phyloP scores from a whole-genome alignment of 2,329 filamentous ascomycete species.

The Paramyrothecium roridum region DNA sequence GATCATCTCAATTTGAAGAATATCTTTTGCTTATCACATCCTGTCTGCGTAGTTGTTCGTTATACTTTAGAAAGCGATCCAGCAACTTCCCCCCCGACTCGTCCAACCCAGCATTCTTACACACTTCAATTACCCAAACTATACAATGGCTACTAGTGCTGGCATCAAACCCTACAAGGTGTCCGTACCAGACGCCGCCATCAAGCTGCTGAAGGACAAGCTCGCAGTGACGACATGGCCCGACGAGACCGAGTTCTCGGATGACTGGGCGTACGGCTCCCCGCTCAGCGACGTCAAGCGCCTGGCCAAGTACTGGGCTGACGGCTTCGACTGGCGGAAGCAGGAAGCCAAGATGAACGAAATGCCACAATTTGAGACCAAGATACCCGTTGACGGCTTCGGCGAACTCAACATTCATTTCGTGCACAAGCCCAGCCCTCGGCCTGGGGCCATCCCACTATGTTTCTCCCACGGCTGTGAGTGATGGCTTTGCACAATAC shows the following conservation, averaged over 20 bases:
- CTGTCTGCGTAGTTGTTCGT: too few relatives aligned
- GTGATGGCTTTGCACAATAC: conserved; percentile 5
- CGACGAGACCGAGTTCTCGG: conserved; percentile 24
- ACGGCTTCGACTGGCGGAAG: conserved; percentile 60
- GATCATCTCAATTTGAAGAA: too few relatives aligned
- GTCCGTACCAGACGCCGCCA: conserved; percentile 23
- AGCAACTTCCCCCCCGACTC: too few relatives aligned
- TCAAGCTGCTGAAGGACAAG: conserved; percentile 26
- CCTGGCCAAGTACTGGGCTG: conserved; percentile 30
- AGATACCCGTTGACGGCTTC: conserved; percentile 54
- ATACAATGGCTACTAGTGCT: conserved; percentile 9
- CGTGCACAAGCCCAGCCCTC: conserved; percentile 52
- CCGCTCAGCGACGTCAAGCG: conserved; percentile 28
- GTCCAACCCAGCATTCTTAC: too few relatives aligned
- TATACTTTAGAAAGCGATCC: too few relatives aligned
- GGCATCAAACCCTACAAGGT: conserved; percentile 30
- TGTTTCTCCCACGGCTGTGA: conserved; percentile 65
- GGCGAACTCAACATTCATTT: conserved; percentile 61
- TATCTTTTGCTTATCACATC: too few relatives aligned
- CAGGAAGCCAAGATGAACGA: conserved; percentile 57
- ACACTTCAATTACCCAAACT: too few relatives aligned
- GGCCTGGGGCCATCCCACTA: conserved; percentile 55
- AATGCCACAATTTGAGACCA: conserved; percentile 54
- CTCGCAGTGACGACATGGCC: conserved; percentile 26
- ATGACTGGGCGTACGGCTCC: conserved; percentile 28